Conservation (phyloP, 73 alveolate genomes). For the Tetrahymena borealis region DNA sequence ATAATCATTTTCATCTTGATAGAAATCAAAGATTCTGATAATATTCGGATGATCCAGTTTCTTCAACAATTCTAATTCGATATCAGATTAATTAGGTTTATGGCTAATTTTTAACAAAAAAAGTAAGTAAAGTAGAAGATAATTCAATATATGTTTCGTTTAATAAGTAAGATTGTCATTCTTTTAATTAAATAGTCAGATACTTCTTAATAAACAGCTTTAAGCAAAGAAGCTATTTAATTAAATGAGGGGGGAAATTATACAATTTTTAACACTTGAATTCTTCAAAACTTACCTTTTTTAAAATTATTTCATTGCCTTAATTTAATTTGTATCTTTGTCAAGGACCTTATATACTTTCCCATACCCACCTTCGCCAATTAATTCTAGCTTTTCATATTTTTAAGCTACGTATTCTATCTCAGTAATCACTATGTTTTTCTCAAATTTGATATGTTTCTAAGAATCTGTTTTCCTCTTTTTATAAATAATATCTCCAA, state of each 20-base stretch:
- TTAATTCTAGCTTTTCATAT: background rate
- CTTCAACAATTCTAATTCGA: background rate
- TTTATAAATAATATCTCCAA: background rate
- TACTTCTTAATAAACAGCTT: too few species aligned
- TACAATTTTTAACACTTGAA: too few species aligned
- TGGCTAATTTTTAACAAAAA: background rate
- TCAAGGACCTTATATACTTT: background rate
- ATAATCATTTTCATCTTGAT: slow-evolving; percentile 23
- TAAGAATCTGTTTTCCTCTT: background rate
- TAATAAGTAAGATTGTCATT: too few species aligned
- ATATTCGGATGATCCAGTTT: slow-evolving; percentile 52
- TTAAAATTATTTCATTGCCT: background rate
- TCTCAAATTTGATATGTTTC: background rate
- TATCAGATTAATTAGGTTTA: background rate
- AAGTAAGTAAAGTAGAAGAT: background rate
- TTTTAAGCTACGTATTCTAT: background rate
- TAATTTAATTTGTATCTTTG: background rate
- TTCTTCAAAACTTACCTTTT: background rate
- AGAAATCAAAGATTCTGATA: slow-evolving; percentile 33
- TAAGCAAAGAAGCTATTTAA: too few species aligned
- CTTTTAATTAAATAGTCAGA: too few species aligned
- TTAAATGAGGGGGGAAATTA: too few species aligned
- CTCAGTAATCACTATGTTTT: background rate
- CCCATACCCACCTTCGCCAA: background rate
- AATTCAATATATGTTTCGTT: too few species aligned